Evolutionary conservation across 2,329 filamentous ascomycete species (phyloP), one percentile per base, ranked within the genome.

Genomic region (Trichoderma afroharzianum): DNA sequence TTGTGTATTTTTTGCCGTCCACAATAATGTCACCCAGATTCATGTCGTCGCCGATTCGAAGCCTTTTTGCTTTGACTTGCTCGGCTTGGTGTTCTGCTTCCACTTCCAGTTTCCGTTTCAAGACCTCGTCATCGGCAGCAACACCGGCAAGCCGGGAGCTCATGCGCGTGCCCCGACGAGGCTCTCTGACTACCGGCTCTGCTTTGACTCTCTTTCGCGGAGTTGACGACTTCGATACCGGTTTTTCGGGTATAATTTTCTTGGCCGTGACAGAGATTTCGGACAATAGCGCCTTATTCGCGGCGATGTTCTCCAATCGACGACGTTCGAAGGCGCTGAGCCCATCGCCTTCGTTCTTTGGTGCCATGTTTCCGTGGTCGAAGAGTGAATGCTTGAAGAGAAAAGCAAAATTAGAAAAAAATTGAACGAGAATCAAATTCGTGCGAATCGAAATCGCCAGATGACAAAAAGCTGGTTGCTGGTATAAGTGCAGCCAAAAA

Each of bases 271-370:
- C 88, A 2, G 92, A 91, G 1, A 97, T 88, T 72, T 94, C 92
- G 72, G 92, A 92, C 0, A 98, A 82, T 0, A 97, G 79, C 0
- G 91, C 93, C 80, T 95, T 92, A 76, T 97, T 96, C 68, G 93
- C 91, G 0, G 91, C 93, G 53, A 97, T 97, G 75, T 97, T 97
- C 73, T 94, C 93, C 18, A 93, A 88, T 0, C 95, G 88, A 75
- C 93, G 90, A 76, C 91, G 90, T 85, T 97, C 95, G 81, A 97
- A 98, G 50, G 94, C 93, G 81, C 93, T 97, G 76, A 97, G 84
- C 43, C 76, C 86, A 26, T 76, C 78, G 15, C 81, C 80, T 53
- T 85, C 82, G 26, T 80, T 83, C 18, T 82, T 81, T 2, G 83
- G 79, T 2, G 86, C 80, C 87, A 90, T 88, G 36, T 3, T 43